Evolutionary conservation across 768 basidiomycete genomes (phyloP).

Genomic region (Phaeolepiota aurea): DNA sequence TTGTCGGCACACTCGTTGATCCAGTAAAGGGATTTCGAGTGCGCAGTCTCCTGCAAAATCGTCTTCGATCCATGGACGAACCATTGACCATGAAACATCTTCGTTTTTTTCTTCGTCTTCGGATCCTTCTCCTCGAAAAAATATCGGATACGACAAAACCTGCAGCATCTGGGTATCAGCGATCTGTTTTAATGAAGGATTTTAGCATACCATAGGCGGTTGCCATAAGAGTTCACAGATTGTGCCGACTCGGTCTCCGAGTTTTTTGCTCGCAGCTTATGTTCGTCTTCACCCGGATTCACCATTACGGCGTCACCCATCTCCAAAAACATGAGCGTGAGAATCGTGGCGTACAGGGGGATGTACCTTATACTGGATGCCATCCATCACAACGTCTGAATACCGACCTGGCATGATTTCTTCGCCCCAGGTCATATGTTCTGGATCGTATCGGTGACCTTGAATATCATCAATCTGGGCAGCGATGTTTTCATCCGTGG

Average conservation of each 20-base stretch:
- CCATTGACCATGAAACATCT: constrained; percentile 70
- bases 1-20: constrained; percentile 51
- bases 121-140: constrained; percentile 36
- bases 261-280: constrained; percentile 30
- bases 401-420: constrained; percentile 23
- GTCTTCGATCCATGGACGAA: constrained; percentile 59
- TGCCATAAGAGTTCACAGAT: constrained; percentile 48
- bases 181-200: neutral
- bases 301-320: constrained; percentile 60
- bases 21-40: constrained; percentile 51
- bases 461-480: constrained; percentile 15
- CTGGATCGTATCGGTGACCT: constrained; percentile 25
- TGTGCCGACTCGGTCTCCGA: constrained; percentile 29
- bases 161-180: constrained; percentile 16
- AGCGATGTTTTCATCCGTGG: constrained; percentile 17
- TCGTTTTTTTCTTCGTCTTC: constrained; percentile 16
- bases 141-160: constrained; percentile 67
- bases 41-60: constrained; percentile 56
- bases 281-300: constrained; percentile 42
- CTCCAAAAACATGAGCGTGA: constrained; percentile 23
- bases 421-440: constrained; percentile 24
- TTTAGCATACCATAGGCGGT: constrained; percentile 49
- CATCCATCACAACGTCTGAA: constrained; percentile 44
- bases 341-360: constrained; percentile 4
- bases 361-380: constrained; percentile 44